A percentile compares a stretch with the other conserved stretches of the same genome.
Conservation (phyloP, 2,329 filamentous ascomycete species). For the Claviceps fusiformis region DNA sequence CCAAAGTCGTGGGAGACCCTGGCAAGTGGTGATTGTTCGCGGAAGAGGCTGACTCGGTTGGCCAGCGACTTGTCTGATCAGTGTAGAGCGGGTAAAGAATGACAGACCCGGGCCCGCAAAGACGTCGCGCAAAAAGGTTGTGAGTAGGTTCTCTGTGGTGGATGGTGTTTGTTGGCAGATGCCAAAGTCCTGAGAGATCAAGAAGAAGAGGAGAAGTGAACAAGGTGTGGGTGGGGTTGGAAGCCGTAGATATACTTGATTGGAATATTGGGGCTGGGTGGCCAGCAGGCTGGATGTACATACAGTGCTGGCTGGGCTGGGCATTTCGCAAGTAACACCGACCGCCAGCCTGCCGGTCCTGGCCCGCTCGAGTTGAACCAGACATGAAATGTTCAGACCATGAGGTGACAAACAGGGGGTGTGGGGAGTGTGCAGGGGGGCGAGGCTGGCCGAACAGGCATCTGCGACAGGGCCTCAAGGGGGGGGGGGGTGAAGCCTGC, state of each 20-base stretch:
- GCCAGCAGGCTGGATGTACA: too few relatives aligned
- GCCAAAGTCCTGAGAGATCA: constrained; percentile 21
- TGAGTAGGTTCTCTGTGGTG: constrained; percentile 4
- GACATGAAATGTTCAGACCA: too few relatives aligned
- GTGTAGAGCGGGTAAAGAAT: constrained; percentile 6
- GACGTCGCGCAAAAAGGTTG: constrained; percentile 12
- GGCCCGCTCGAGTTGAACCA: too few relatives aligned
- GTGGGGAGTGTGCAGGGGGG: not conserved
- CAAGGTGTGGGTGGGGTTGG: constrained; percentile 15
- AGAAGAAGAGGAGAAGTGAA: constrained; percentile 8
- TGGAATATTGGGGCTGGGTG: too few relatives aligned
- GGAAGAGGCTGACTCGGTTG: constrained; percentile 16
- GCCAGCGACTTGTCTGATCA: constrained; percentile 12
- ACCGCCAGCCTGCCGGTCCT: not conserved
- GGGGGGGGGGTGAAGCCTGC: too few relatives aligned
- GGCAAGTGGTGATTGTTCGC: constrained; percentile 12
- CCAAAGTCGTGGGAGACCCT: constrained; percentile 16
- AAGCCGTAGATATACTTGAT: constrained; percentile 15
- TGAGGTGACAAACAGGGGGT: too few relatives aligned
- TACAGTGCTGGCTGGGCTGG: too few relatives aligned
- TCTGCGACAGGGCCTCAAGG: too few relatives aligned
- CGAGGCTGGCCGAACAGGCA: not conserved
- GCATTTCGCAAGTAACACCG: not conserved
- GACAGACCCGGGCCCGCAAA: constrained; percentile 9
- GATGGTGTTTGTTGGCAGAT: constrained; percentile 21